Conservation (phyloP, 2,329 filamentous ascomycete genomes). For the Thermothelomyces thermophilus region DNA sequence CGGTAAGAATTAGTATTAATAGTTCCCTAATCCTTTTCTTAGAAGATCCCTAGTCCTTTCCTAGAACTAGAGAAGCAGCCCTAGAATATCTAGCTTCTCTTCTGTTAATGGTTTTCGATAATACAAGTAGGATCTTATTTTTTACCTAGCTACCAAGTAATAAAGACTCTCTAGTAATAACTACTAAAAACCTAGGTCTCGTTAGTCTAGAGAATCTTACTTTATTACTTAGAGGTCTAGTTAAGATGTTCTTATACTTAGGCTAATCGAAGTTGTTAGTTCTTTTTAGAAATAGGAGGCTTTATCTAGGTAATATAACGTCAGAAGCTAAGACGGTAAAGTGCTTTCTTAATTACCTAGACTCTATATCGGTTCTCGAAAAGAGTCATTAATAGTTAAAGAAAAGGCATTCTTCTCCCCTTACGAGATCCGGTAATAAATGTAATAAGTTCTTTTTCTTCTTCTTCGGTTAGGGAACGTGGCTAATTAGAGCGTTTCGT, state of each 20-base stretch:
- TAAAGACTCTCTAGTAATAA: constrained; percentile 14
- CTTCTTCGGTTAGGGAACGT: background rate
- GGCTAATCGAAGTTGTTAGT: background rate
- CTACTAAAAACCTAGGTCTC: background rate
- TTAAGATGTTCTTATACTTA: background rate
- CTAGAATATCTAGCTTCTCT: constrained; percentile 29
- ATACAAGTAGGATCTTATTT: constrained; percentile 23
- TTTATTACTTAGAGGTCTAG: background rate
- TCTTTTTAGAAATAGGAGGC: background rate
- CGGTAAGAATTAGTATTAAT: constrained; percentile 25
- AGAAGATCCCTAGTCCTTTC: constrained; percentile 28
- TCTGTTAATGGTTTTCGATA: constrained; percentile 19
- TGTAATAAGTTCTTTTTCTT: background rate
- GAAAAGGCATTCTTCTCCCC: constrained; percentile 6
- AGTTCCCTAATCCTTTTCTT: constrained; percentile 29
- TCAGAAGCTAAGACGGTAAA: constrained; percentile 8
- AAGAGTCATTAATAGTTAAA: constrained; percentile 9
- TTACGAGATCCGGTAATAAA: background rate
- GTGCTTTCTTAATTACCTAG: constrained; percentile 9
- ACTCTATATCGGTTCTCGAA: background rate
- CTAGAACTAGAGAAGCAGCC: constrained; percentile 24
- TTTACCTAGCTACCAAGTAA: constrained; percentile 19
- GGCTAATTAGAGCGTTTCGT: background rate
- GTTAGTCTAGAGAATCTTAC: background rate
- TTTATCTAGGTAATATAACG: constrained; percentile 2